phyloP scores from a whole-genome alignment of 495 filamentous ascomycete genomes.

The Neurospora sp. region DNA sequence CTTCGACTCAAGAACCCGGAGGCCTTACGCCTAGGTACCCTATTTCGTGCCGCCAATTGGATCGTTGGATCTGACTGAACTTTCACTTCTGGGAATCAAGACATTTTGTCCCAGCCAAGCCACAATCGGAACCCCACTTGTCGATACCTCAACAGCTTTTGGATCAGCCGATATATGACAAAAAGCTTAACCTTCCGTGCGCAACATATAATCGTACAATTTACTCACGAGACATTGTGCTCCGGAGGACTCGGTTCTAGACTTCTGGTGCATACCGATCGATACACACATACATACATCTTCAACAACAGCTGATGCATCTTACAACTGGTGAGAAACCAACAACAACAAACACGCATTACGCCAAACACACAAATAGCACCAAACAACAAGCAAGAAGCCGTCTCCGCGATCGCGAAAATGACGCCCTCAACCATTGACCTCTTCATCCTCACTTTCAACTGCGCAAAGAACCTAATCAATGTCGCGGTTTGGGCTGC shows the following conservation, averaged over 20 bases:
- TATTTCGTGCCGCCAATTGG: neutral
- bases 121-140: neutral
- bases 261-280: neutral
- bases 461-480: constrained; percentile 66
- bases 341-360: neutral
- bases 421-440: constrained; percentile 31
- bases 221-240: neutral
- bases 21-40: neutral
- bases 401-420: neutral
- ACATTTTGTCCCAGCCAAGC: neutral
- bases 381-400: neutral
- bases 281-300: neutral
- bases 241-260: neutral
- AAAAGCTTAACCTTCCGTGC: neutral
- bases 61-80: neutral
- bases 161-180: neutral
- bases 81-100: neutral
- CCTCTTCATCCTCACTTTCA: constrained; percentile 79
- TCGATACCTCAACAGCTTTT: neutral
- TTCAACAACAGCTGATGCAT: no score
- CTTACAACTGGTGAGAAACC: no score
- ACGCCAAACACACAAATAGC: neutral
- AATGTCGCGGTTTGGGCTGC: constrained; percentile 53
- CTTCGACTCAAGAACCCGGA: neutral
- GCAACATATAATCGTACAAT: neutral